Conservation (phyloP, 2,329 filamentous ascomycete genomes). For the Beauveria varroae region DNA sequence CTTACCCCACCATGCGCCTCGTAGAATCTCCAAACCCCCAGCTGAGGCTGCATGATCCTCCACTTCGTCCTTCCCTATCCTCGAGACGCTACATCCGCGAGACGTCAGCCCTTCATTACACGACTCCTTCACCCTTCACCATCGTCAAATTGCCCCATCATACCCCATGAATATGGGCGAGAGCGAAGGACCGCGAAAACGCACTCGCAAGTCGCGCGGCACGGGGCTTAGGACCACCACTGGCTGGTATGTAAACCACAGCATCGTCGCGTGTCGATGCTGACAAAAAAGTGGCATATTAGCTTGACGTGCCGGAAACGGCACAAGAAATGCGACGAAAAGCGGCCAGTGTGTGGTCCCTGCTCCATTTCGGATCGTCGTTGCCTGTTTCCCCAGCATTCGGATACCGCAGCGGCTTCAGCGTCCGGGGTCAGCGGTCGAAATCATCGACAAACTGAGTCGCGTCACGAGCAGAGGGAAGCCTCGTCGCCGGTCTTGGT, state of each 20-base stretch:
- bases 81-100: not conserved
- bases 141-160: not conserved
- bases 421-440: not conserved
- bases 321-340: conserved; percentile 45
- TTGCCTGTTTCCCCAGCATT: conserved; percentile 16
- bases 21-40: not conserved
- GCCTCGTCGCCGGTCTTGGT: not conserved
- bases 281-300: not conserved
- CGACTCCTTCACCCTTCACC: not conserved
- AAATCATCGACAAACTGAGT: not conserved
- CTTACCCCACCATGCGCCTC: too few species aligned
- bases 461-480: not conserved
- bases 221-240: conserved; percentile 36
- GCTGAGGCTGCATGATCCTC: not conserved
- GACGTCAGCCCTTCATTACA: not conserved
- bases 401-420: not conserved
- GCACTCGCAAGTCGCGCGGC: conserved; percentile 30
- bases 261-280: not conserved
- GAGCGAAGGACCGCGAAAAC: conserved; percentile 13
- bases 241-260: conserved; percentile 25
- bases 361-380: conserved; percentile 18
- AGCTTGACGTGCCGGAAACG: conserved; percentile 37
- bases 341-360: conserved; percentile 21
- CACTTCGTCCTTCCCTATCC: not conserved
- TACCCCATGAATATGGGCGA: not conserved